phyloP scores from a whole-genome alignment of 768 basidiomycete species.

The Lactarius hengduanensis region DNA sequence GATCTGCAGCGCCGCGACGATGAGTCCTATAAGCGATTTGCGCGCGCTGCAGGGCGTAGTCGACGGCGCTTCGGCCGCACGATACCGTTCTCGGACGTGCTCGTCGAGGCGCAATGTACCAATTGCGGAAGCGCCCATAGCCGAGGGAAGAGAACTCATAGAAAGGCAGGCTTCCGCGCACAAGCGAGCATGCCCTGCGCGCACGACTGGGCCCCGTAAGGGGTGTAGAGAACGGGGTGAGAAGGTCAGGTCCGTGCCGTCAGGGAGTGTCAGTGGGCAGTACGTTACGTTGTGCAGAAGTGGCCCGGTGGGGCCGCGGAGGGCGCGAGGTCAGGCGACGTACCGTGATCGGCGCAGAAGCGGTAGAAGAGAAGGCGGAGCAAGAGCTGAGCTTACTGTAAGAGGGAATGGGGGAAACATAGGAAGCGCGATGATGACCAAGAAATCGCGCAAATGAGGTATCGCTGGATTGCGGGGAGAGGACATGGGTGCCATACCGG shows the following conservation, averaged over 20 bases:
- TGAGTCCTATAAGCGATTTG: background rate
- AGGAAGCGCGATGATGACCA: background rate
- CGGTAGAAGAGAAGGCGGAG: background rate
- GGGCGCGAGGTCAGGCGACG: no score
- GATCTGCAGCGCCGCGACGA: background rate
- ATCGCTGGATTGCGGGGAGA: background rate
- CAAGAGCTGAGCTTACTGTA: no score
- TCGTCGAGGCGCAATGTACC: background rate
- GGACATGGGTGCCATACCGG: background rate
- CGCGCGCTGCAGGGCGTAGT: background rate
- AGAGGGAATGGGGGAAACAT: background rate
- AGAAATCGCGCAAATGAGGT: background rate
- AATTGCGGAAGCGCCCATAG: background rate
- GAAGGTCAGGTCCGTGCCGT: no score
- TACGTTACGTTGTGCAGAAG: no score
- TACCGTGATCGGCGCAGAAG: background rate
- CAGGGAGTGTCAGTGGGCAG: no score
- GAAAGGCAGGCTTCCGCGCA: background rate
- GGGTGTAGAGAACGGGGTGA: no score
- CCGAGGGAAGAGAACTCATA: background rate
- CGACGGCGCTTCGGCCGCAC: background rate
- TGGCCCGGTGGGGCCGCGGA: no score
- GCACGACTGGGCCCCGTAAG: no score
- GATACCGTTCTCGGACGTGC: background rate
- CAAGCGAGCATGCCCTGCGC: no score